phyloP scores from a whole-genome alignment of 129 eudicot genomes.

The Saposhnikovia divaricata region DNA sequence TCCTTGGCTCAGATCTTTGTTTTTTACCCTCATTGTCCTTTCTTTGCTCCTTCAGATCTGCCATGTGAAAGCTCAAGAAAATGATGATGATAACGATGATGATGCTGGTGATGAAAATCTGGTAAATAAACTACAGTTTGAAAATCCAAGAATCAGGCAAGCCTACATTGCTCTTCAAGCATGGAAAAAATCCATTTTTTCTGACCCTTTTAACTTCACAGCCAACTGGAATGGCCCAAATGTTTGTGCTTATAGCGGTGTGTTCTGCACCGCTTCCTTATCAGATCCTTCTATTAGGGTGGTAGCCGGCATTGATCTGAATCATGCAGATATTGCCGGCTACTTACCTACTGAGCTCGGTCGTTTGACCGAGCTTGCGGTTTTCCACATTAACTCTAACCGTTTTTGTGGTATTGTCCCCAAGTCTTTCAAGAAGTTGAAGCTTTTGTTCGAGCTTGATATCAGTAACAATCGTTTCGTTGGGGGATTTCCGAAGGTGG shows the following conservation, averaged over 20 bases:
- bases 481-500: constrained; percentile 24
- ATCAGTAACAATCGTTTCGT: constrained; percentile 12
- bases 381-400: constrained; percentile 79
- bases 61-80: not conserved
- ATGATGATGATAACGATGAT: not conserved
- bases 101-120: not conserved
- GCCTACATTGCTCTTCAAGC: constrained; percentile 94
- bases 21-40: not conserved
- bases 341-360: constrained; percentile 5
- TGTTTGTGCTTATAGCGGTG: constrained; percentile 68
- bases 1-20: not conserved
- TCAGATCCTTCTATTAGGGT: constrained; percentile 8
- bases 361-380: constrained; percentile 5
- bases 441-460: constrained; percentile 24
- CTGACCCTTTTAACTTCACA: constrained; percentile 60
- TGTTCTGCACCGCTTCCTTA: constrained; percentile 50
- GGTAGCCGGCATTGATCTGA: constrained; percentile 14
- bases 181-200: constrained; percentile 36
- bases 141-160: constrained; percentile 40
- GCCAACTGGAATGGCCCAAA: constrained; percentile 70
- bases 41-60: constrained; percentile 29
- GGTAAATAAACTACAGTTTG: not conserved
- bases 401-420: constrained; percentile 82
- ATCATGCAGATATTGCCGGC: constrained; percentile 15
- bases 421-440: constrained; percentile 59